These are phyloP conservation scores for Botryobasidium botryosum DNA, from an alignment of 768 basidiomycete species.

Conservation along the genomic window DNA sequence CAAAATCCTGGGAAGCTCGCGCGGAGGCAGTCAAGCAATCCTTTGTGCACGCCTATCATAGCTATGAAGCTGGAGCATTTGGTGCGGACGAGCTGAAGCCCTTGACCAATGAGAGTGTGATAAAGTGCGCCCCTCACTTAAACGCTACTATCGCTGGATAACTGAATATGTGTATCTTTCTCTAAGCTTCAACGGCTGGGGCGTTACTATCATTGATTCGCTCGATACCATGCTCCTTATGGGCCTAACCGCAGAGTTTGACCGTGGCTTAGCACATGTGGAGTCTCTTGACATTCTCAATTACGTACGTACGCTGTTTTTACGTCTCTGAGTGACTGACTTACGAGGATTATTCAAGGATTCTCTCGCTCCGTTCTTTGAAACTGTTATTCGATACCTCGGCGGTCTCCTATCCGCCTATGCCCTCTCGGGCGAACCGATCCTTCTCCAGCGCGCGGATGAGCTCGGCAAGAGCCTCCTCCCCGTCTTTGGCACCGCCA, in stretches of 20 bases:
- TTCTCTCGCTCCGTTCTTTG: slow-evolving; percentile 13
- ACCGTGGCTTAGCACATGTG: slow-evolving; percentile 21
- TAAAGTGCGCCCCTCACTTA: slow-evolving; percentile 10
- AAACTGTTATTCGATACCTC: slow-evolving; percentile 34
- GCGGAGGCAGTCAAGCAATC: slow-evolving; percentile 13
- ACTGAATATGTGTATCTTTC: background rate
- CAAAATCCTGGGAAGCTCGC: slow-evolving; percentile 9
- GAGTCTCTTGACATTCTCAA: slow-evolving; percentile 9
- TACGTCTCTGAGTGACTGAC: background rate
- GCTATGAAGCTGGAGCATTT: slow-evolving; percentile 15
- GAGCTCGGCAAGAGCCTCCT: slow-evolving; percentile 53
- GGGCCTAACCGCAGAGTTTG: slow-evolving; percentile 26
- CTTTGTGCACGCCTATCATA: slow-evolving; percentile 14
- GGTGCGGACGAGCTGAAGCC: slow-evolving; percentile 15
- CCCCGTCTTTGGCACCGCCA: slow-evolving; percentile 50
- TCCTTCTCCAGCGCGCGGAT: slow-evolving; percentile 22
- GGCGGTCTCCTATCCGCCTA: slow-evolving; percentile 30
- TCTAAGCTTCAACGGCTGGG: slow-evolving; percentile 17
- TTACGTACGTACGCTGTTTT: slow-evolving; percentile 4
- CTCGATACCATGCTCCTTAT: slow-evolving; percentile 28
- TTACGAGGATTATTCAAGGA: background rate
- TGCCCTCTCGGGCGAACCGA: slow-evolving; percentile 22
- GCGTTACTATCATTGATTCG: slow-evolving; percentile 27
- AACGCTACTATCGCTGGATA: background rate
- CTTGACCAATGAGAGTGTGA: slow-evolving; percentile 7